These are phyloP conservation scores for Torrubiellomyces zombiae DNA, from an alignment of 2,329 filamentous ascomycete species.

Conservation along the genomic window DNA sequence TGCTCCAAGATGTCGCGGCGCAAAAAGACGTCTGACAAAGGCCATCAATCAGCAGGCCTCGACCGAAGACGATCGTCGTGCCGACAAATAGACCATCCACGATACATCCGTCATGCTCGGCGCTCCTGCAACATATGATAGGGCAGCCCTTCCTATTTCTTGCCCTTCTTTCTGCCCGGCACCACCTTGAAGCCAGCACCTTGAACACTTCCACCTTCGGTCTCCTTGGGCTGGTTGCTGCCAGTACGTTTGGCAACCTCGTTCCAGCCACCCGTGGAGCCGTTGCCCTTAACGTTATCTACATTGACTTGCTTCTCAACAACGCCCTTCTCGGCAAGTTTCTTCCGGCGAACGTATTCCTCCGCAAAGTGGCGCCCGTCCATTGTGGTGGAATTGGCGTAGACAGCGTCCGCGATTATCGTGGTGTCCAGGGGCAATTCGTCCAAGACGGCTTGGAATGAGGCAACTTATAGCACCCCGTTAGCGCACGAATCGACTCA, in stretches of 20 bases:
- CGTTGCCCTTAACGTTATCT: constrained; percentile 26
- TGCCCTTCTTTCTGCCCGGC: constrained; percentile 79
- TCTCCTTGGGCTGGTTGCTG: constrained; percentile 24
- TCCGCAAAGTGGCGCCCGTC: constrained; percentile 87
- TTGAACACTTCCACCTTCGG: constrained; percentile 21
- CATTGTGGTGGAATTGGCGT: constrained; percentile 72
- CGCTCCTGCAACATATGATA: constrained; percentile 5
- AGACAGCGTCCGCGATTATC: constrained; percentile 80
- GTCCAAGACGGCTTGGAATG: constrained; percentile 62
- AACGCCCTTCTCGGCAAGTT: constrained; percentile 81
- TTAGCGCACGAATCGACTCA: no score
- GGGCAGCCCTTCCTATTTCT: constrained; percentile 34
- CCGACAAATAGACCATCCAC: no score
- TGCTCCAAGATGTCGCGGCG: no score
- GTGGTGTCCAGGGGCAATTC: constrained; percentile 60
- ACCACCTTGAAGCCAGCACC: constrained; percentile 74
- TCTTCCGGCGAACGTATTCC: constrained; percentile 86
- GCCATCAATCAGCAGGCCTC: no score
- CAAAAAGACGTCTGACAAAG: no score
- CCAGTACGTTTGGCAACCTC: constrained; percentile 91
- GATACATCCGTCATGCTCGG: constrained; percentile 5
- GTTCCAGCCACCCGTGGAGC: constrained; percentile 61
- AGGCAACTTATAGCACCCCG: no score
- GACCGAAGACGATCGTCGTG: no score
- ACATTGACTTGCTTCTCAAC: constrained; percentile 54